These are phyloP conservation scores for Serendipita sp. DNA, from an alignment of 1,284 basidiomycete species.

Conservation along the genomic window DNA sequence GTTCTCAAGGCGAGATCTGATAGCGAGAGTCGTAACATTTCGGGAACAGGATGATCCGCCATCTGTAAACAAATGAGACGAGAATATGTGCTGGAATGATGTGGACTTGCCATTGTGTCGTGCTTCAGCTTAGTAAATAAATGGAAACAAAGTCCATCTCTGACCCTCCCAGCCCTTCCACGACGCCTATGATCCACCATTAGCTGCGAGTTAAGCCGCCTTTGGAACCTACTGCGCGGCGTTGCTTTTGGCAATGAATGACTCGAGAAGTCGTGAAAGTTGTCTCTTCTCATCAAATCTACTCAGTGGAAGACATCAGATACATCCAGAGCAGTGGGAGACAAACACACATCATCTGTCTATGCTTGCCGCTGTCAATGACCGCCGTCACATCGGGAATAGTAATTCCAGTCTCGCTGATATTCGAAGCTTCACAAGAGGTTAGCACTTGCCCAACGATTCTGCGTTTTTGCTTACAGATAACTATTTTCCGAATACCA, in stretches of 20 bases:
- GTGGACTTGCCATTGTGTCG: conserved; percentile 38
- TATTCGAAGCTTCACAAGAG: conserved; percentile 45
- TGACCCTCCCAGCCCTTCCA: conserved; percentile 86
- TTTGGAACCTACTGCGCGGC: conserved; percentile 48
- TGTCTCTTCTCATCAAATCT: conserved; percentile 98
- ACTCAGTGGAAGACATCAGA: conserved; percentile 10
- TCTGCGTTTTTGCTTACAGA: conserved; percentile 36
- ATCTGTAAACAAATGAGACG: conserved; percentile 35
- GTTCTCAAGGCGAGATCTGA: conserved; percentile 91
- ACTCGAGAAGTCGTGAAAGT: conserved; percentile 84
- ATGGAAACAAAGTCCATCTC: conserved; percentile 85
- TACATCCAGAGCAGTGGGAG: neutral
- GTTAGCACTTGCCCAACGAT: neutral
- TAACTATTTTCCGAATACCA: conserved; percentile 82
- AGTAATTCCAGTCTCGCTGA: conserved; percentile 89
- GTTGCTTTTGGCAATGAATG: conserved; percentile 86
- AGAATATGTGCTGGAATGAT: neutral
- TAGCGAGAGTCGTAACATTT: conserved; percentile 89
- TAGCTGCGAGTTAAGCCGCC: neutral
- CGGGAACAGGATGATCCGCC: conserved; percentile 84
- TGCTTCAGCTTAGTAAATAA: conserved; percentile 84
- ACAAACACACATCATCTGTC: conserved; percentile 62
- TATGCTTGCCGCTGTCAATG: conserved; percentile 89
- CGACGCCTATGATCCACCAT: conserved; percentile 30
- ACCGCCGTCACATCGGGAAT: conserved; percentile 98